These are phyloP conservation scores for Aspergillus sp. DNA, from an alignment of 2,329 filamentous ascomycete genomes.

Conservation along the genomic window DNA sequence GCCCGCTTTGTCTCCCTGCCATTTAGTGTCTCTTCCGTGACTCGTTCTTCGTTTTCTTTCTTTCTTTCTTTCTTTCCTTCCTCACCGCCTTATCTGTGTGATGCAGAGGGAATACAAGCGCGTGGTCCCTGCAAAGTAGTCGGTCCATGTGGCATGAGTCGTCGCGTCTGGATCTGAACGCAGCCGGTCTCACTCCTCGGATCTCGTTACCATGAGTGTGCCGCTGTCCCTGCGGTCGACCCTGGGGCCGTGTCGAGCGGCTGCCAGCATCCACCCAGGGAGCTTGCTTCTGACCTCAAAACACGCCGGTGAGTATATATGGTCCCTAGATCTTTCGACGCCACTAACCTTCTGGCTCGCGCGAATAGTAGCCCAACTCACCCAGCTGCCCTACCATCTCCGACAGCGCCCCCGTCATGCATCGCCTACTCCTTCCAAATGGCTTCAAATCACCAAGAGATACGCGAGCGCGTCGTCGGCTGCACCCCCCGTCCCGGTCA, in stretches of 20 bases:
- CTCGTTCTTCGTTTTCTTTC: not conserved
- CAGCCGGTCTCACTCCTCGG: not conserved
- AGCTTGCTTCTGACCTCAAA: slow-evolving; percentile 17
- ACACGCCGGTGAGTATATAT: slow-evolving; percentile 21
- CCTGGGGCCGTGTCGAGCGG: slow-evolving; percentile 25
- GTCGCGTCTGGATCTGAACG: not conserved
- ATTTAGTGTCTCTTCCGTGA: not conserved
- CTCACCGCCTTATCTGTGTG: not conserved
- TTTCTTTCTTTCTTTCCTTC: not conserved
- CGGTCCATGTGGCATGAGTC: not conserved
- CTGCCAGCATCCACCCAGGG: slow-evolving; percentile 20
- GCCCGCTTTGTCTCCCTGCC: not conserved
- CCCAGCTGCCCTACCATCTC: slow-evolving; percentile 9
- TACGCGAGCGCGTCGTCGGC: slow-evolving; percentile 22
- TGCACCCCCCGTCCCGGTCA: slow-evolving; percentile 23
- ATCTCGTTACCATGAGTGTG: slow-evolving; percentile 23
- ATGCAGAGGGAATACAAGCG: not conserved
- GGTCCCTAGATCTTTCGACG: not conserved
- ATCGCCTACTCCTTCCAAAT: slow-evolving; percentile 10
- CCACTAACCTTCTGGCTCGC: slow-evolving; percentile 4
- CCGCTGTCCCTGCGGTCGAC: slow-evolving; percentile 25
- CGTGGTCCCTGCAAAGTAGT: not conserved
- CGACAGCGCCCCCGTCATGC: slow-evolving; percentile 9
- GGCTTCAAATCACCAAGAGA: slow-evolving; percentile 16
- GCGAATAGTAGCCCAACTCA: slow-evolving; percentile 17